Evolutionary conservation across 1,139 yeast species (phyloP).

Genomic region (Saccharomyces hybrid): DNA sequence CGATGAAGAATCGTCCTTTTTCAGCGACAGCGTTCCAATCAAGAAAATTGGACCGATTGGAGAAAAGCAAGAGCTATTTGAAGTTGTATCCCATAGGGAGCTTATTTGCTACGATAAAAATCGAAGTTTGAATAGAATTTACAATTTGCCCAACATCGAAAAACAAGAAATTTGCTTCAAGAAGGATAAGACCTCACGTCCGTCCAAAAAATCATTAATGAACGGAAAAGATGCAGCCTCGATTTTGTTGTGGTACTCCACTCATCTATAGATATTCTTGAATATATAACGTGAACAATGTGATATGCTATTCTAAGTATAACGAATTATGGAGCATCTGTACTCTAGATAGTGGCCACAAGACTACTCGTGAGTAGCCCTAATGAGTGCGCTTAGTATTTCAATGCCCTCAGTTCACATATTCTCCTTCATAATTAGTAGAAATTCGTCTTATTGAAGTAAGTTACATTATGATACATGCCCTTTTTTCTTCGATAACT

Average conservation of each 20-base stretch:
- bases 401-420: no score
- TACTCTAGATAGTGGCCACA: background rate
- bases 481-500: background rate
- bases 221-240: background rate
- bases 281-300: background rate
- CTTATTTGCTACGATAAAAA: background rate
- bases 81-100: background rate
- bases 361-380: background rate
- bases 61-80: background rate
- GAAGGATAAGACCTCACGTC: background rate
- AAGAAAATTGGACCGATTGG: background rate
- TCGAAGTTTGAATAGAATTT: background rate
- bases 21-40: background rate
- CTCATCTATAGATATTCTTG: background rate
- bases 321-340: background rate
- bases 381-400: background rate
- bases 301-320: background rate
- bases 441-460: background rate
- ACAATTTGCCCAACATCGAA: background rate
- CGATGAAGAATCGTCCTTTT: background rate
- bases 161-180: background rate
- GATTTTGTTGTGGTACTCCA: slow-evolving; percentile 3
- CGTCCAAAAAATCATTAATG: background rate
- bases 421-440: background rate
- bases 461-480: background rate